Evolutionary conservation across 495 filamentous ascomycete genomes (phyloP), one percentile per base, ranked within the genome.

Genomic region (Elasticomyces elasticus): DNA sequence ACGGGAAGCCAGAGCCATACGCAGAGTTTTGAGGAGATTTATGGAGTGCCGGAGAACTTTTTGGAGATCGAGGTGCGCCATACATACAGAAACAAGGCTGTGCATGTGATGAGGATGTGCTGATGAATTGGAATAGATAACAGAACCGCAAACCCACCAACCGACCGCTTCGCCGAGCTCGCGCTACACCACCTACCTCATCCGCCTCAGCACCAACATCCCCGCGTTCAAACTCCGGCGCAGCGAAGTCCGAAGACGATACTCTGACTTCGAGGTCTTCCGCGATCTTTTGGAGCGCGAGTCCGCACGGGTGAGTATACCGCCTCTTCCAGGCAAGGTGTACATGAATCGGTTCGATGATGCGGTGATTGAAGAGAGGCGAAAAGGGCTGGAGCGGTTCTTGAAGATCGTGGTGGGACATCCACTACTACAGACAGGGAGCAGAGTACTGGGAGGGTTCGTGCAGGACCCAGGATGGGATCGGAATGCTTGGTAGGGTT

Each of bases 331-430:
- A 0, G 92, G 92, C 24, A 98, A 97, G 72, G 92, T 98, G 27
- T 95, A 97, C 63, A 96, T 91, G 24, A 97, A 97, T 69, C 86
- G 92, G 15, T 98, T 98, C 73, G 91, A 86, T 56, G 92, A 98
- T 66, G 92, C 95, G 64, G 94, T 98, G 61, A 98, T 98, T 65
- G 94, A 98, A 78, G 88, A 94, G 67, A 76, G 92, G 25, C 76
- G 91, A 42, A 86, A 89, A 62, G 92, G 92, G 9, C 74, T 98
- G 54, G 90, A 98, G 74, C 80, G 91, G 62, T 98, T 98, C 66
- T 69, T 98, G 65, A 89, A 94, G 80, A 97, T 98, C 60, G 92
- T 98, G 3, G 92, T 95, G 0, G 90, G 92, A 0, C 92, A 98
- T 71, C 92, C 92, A 52, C 74, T 98, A 56, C 71, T 98, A 72